A percentile compares a stretch with the other conserved stretches of the same genome.
Conservation (phyloP, 2,329 filamentous ascomycete genomes). For the Xylaria polymorpha region DNA sequence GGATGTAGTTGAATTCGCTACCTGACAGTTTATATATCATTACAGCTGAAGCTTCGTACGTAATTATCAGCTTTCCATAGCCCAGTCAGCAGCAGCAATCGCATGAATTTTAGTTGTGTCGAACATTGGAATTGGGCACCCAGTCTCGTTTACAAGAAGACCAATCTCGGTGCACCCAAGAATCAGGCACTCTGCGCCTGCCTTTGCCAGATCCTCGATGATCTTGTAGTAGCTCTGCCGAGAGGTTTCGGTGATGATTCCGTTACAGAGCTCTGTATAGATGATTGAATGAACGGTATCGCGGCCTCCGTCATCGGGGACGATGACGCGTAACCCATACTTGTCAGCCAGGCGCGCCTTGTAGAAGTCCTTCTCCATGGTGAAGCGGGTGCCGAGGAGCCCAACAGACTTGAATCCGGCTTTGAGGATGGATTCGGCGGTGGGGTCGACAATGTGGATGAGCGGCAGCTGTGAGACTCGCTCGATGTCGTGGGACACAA, state of each 20-base stretch:
- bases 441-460: slow-evolving; percentile 40
- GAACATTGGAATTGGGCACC: slow-evolving; percentile 32
- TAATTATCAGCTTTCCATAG: slow-evolving; percentile 26
- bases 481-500: slow-evolving; percentile 36
- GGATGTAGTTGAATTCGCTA: slow-evolving; percentile 4
- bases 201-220: slow-evolving; percentile 35
- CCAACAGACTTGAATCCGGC: slow-evolving; percentile 36
- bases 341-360: slow-evolving; percentile 38
- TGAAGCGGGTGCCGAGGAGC: slow-evolving; percentile 43
- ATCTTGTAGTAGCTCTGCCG: slow-evolving; percentile 37
- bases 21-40: slow-evolving; percentile 6
- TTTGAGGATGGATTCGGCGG: slow-evolving; percentile 34
- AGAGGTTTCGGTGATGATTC: slow-evolving; percentile 36
- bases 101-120: slow-evolving; percentile 36
- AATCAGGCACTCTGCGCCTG: slow-evolving; percentile 43
- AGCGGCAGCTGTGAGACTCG: slow-evolving; percentile 28
- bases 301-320: slow-evolving; percentile 38
- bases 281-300: slow-evolving; percentile 39
- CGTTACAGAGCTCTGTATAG: slow-evolving; percentile 39
- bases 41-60: neutral
- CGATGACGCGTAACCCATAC: slow-evolving; percentile 39
- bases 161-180: slow-evolving; percentile 44
- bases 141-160: slow-evolving; percentile 29
- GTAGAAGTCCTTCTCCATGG: slow-evolving; percentile 45
- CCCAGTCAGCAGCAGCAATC: slow-evolving; percentile 36